Base-by-base conservation (phyloP, 768 basidiomycete species). In the Scleroderma bovista region DNA sequence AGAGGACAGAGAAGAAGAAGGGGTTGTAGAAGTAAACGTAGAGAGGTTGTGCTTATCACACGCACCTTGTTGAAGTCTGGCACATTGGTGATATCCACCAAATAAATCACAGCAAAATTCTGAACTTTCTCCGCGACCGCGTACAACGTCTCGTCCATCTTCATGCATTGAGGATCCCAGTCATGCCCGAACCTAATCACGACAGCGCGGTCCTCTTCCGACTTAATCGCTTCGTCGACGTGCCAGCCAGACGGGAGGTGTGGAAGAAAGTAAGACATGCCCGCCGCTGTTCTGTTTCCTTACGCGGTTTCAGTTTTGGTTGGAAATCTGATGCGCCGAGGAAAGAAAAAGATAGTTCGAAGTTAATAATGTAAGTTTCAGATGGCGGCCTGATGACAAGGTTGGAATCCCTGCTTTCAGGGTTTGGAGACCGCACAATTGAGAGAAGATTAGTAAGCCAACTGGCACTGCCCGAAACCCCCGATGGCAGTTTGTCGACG, bases 31-130 rank as follows among this genome's bases (percentile, higher is more conserved):
- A 29, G 24, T 2, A 31, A 2, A 17, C 17, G 19, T 12, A 22
- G 2, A 3, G 2, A 16, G 39, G n/a, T n/a, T n/a, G n/a, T n/a
- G n/a, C n/a, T n/a, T n/a, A 49, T 1, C 51, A 61, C 45, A 87
- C 94, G 61, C 45, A 87, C 94, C 83, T 97, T 97, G 72, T 95
- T 98, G 72, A 98, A 98, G 66, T 98, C 96, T 2, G 96, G 95
- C 1, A 98, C 95, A 53, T 93, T 84, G 0, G 92, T 96, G 62
- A 96, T 97, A 66, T 99, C 95, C 19, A 84, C 83, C 12, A 96
- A 75, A 63, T 97, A 98, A 56, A 98, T 92, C 59, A 98, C 93
- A 8, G 94, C 93, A 69, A 95, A 97, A 72, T 99, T 98, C 74
- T 97, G 93, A 5, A 98, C 93, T 68, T 92, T 94, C 71, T 97